A percentile compares a stretch with the other conserved stretches of the same genome.
These are phyloP conservation scores for Microdochium paspali DNA, from an alignment of 2,329 filamentous ascomycete genomes.

Conservation along the genomic window DNA sequence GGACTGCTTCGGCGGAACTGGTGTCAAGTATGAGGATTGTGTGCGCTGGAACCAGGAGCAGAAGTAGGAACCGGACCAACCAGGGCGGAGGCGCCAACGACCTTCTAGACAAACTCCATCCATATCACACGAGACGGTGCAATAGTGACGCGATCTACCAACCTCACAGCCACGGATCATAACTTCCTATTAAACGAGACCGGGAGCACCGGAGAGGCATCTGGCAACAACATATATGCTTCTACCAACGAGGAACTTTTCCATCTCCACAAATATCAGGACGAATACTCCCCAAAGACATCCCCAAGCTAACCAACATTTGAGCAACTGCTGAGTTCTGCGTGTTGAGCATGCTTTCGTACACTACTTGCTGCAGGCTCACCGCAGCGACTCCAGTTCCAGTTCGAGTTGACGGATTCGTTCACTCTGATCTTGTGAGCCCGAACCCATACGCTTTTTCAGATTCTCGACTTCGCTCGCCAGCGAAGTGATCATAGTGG, in stretches of 20 bases:
- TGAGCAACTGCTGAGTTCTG: neutral
- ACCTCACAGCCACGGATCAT: too few species aligned
- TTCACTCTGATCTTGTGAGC: conserved; percentile 54
- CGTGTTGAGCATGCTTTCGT: neutral
- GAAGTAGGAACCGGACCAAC: too few species aligned
- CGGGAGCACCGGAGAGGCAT: too few species aligned
- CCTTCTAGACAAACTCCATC: too few species aligned
- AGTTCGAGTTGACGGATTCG: conserved; percentile 59
- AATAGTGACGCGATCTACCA: too few species aligned
- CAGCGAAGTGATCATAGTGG: conserved; percentile 60
- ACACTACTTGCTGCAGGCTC: conserved; percentile 19
- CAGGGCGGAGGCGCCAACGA: too few species aligned
- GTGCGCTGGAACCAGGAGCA: conserved; percentile 70
- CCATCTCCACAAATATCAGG: neutral
- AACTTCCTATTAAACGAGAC: too few species aligned
- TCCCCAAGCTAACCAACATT: neutral
- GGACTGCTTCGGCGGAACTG: conserved; percentile 87
- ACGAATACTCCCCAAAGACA: neutral
- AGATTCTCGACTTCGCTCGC: conserved; percentile 69
- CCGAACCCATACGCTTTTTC: conserved; percentile 64
- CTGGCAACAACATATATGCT: neutral
- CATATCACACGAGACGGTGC: neutral
- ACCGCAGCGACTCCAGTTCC: conserved; percentile 55
- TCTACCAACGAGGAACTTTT: neutral
- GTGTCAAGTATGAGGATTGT: conserved; percentile 83